A percentile compares a stretch with the other conserved stretches of the same genome.
phyloP scores from a whole-genome alignment of 73 alveolate genomes.

The Stentor roeselii region DNA sequence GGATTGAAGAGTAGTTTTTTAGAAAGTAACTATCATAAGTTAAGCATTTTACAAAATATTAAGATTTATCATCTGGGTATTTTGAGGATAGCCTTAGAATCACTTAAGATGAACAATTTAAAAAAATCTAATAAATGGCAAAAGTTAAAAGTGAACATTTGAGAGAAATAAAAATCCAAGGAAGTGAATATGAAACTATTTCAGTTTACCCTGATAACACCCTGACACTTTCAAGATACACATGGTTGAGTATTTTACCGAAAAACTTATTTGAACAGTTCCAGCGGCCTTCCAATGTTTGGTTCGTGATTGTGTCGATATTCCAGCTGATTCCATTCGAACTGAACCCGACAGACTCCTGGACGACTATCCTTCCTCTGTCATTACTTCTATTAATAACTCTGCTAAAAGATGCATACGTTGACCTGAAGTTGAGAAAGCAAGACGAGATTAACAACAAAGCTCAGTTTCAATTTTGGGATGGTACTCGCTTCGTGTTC shows the following conservation, averaged over 20 bases:
- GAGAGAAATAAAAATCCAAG: conserved; percentile 6
- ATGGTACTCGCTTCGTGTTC: neutral
- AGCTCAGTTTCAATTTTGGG: neutral
- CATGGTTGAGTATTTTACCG: conserved; percentile 76
- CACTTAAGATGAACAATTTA: too few species aligned
- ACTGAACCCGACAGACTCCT: conserved; percentile 38
- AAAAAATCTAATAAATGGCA: too few species aligned
- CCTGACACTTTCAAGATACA: conserved; percentile 46
- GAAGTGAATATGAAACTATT: neutral
- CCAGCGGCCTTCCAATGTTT: conserved; percentile 70
- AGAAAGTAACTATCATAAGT: too few species aligned
- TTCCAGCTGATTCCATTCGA: conserved; percentile 38
- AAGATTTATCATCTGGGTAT: too few species aligned
- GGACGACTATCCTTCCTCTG: conserved; percentile 81
- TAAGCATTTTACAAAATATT: too few species aligned
- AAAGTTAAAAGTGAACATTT: too few species aligned
- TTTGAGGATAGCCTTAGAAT: too few species aligned
- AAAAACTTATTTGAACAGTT: conserved; percentile 74
- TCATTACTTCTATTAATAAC: conserved; percentile 69
- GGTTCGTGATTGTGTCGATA: conserved; percentile 69
- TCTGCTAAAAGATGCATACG: conserved; percentile 38
- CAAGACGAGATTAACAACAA: neutral
- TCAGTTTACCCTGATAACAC: neutral
- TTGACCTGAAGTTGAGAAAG: neutral
- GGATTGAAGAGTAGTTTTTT: conserved; percentile 48